A percentile compares a stretch with the other conserved stretches of the same genome.
These are phyloP conservation scores for Effrenium voratum DNA, from an alignment of 73 alveolate genomes.

Conservation along the genomic window DNA sequence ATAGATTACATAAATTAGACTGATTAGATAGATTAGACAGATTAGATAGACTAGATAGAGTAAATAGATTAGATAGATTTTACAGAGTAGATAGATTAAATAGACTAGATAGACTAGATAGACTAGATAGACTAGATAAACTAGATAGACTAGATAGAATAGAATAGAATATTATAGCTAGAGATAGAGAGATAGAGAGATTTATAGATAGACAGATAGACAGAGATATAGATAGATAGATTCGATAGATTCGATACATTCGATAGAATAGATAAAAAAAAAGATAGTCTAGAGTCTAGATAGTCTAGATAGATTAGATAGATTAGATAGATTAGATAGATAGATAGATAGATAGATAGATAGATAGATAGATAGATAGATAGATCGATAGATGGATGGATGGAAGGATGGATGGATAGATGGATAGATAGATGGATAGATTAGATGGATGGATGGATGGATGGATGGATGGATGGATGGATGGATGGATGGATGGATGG, in stretches of 20 bases:
- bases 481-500: background rate
- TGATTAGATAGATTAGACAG: background rate
- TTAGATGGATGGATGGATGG: background rate
- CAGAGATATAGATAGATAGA: background rate
- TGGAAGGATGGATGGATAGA: no score
- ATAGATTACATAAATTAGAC: background rate
- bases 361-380: background rate
- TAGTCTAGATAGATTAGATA: background rate
- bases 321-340: constrained; percentile 23
- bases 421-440: no score
- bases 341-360: background rate
- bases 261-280: background rate
- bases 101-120: background rate
- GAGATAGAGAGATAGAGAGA: background rate
- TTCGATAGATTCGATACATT: background rate
- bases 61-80: background rate
- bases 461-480: background rate
- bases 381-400: background rate
- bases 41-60: background rate
- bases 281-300: background rate
- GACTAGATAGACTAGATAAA: background rate
- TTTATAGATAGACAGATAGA: background rate
- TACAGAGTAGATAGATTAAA: background rate
- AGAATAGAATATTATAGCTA: background rate
- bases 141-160: background rate